phyloP scores from a whole-genome alignment of 345 rosid genomes.

The Populus ilicifolia region DNA sequence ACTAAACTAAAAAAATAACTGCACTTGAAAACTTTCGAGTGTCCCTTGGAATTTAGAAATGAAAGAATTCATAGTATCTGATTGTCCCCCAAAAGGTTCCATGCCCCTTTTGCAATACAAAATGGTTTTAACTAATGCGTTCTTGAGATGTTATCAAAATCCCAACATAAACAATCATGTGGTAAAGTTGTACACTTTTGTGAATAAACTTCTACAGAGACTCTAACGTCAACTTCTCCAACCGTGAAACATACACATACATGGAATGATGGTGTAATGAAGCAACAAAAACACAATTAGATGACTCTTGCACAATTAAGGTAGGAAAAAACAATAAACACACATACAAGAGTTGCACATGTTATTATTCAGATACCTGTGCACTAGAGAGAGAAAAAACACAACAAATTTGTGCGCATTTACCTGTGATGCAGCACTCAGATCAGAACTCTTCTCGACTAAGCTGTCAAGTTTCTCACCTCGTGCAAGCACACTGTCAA shows the following conservation, averaged over 20 bases:
- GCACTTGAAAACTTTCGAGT: too few species aligned
- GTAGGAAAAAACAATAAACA: neutral
- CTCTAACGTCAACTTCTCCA: neutral
- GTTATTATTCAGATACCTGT: neutral
- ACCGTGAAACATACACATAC: neutral
- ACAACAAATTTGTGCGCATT: neutral
- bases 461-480: conserved; percentile 96
- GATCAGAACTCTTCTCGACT: conserved; percentile 97
- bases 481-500: conserved; percentile 93
- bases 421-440: conserved; percentile 98
- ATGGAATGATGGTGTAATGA: neutral
- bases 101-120: neutral
- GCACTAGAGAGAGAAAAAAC: neutral
- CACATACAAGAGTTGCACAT: neutral
- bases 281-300: neutral
- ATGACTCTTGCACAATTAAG: neutral
- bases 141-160: neutral
- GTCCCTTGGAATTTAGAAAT: too few species aligned
- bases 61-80: neutral
- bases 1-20: neutral
- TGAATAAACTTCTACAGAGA: neutral
- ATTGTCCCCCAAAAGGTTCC: neutral
- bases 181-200: neutral
- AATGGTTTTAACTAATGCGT: neutral
- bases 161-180: neutral